Percentiles rank a stretch among this genome's conserved stretches.
phyloP scores from a whole-genome alignment of 2,329 filamentous ascomycete species.

The Aschersonia sp. region DNA sequence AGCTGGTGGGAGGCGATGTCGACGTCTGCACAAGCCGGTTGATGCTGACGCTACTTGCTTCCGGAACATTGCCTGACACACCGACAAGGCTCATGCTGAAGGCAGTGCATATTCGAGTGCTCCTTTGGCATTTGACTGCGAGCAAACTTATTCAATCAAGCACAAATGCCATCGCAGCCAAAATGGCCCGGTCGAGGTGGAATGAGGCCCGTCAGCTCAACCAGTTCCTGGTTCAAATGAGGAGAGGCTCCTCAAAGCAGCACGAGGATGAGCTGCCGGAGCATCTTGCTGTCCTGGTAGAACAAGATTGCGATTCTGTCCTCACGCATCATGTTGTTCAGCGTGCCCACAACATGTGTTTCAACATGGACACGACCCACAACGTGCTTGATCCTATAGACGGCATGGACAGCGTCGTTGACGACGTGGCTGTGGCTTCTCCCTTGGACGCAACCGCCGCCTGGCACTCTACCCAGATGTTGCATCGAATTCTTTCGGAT shows the following conservation, averaged over 20 bases:
- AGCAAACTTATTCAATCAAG: constrained; percentile 47
- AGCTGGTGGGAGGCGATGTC: constrained; percentile 77
- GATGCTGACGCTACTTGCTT: constrained; percentile 74
- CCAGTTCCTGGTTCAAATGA: constrained; percentile 26
- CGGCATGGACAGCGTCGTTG: constrained; percentile 69
- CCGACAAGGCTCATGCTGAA: constrained; percentile 80
- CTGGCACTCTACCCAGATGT: constrained; percentile 68
- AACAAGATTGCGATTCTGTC: constrained; percentile 70
- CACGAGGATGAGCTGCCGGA: constrained; percentile 51
- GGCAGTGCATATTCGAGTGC: constrained; percentile 76
- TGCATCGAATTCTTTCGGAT: constrained; percentile 54
- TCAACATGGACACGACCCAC: constrained; percentile 63
- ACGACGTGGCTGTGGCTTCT: constrained; percentile 71
- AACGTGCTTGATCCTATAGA: constrained; percentile 48
- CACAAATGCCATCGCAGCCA: constrained; percentile 56
- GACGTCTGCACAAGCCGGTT: constrained; percentile 82
- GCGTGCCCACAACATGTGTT: constrained; percentile 77
- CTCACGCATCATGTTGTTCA: constrained; percentile 66
- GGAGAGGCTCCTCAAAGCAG: constrained; percentile 24
- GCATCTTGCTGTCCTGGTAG: constrained; percentile 61
- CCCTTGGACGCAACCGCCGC: constrained; percentile 82
- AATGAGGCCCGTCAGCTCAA: constrained; percentile 59
- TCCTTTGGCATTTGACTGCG: constrained; percentile 65
- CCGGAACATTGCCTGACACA: constrained; percentile 71
- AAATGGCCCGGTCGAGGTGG: constrained; percentile 66